phyloP scores from a whole-genome alignment of 805 yeast genomes.

The Zygotorulaspora chibaensis region DNA sequence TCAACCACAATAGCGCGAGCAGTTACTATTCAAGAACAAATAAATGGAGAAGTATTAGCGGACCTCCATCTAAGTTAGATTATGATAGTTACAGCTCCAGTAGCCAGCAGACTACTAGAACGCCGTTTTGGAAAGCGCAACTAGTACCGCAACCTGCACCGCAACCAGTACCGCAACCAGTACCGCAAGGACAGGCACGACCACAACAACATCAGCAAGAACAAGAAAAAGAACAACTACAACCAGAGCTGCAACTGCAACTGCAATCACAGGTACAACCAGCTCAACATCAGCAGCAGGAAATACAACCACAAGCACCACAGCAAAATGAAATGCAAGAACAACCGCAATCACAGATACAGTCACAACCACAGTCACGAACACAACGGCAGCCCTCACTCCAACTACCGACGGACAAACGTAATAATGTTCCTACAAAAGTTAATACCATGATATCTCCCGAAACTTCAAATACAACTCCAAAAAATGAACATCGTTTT shows the following conservation, averaged over 20 bases:
- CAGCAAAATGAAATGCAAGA: not conserved
- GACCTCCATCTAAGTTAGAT: constrained; percentile 7
- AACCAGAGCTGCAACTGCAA: not conserved
- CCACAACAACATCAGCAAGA: not conserved
- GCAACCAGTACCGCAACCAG: not conserved
- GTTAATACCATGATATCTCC: no score
- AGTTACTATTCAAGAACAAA: constrained; percentile 20
- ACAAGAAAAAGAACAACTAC: not conserved
- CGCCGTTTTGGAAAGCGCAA: constrained; percentile 17
- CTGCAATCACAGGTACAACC: not conserved
- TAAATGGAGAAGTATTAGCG: constrained; percentile 23
- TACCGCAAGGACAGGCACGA: not conserved
- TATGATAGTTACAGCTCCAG: constrained; percentile 4
- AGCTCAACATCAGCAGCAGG: not conserved
- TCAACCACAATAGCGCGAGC: constrained; percentile 8
- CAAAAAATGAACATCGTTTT: no score
- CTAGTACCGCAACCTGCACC: constrained; percentile 1
- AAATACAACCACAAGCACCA: not conserved
- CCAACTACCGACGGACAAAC: not conserved
- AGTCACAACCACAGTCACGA: not conserved
- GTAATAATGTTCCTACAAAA: not conserved
- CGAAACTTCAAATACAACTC: no score
- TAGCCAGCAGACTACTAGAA: constrained; percentile 2
- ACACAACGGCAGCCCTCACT: not conserved
- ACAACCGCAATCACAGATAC: not conserved